phyloP scores from a whole-genome alignment of 2,329 filamentous ascomycete genomes.

The Neocatenulostroma microsporum region DNA sequence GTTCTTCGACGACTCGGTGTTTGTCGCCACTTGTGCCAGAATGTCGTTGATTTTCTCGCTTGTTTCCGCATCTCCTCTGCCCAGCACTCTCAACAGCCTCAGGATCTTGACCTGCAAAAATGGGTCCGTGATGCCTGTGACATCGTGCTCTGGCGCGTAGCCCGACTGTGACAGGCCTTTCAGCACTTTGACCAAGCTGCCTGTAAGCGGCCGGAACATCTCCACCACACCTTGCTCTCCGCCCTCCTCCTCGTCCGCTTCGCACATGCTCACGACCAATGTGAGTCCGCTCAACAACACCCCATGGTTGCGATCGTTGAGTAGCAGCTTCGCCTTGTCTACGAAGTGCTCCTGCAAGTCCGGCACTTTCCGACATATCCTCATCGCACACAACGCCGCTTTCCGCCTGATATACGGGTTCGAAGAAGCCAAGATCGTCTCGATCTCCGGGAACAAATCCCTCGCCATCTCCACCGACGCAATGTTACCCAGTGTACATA shows the following conservation, averaged over 20 bases:
- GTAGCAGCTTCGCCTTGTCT: constrained; percentile 80
- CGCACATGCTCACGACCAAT: constrained; percentile 82
- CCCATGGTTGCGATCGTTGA: constrained; percentile 92
- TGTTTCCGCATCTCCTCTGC: constrained; percentile 73
- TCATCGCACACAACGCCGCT: constrained; percentile 96
- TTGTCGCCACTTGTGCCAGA: constrained; percentile 82
- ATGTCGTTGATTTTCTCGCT: constrained; percentile 99
- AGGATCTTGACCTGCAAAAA: constrained; percentile 97
- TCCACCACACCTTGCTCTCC: constrained; percentile 86
- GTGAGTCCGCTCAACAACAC: constrained; percentile 90
- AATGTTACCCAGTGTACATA: constrained; percentile 95
- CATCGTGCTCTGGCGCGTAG: constrained; percentile 95
- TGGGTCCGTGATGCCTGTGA: constrained; percentile 94
- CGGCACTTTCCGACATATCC: constrained; percentile 95
- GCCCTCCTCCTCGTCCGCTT: constrained; percentile 86
- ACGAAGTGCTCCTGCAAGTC: constrained; percentile 95
- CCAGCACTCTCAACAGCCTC: constrained; percentile 74
- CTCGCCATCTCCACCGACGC: constrained; percentile 97
- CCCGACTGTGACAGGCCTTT: constrained; percentile 91
- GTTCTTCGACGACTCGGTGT: constrained; percentile 96
- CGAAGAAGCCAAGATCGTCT: constrained; percentile 79
- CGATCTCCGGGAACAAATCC: constrained; percentile 93
- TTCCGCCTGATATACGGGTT: constrained; percentile 99
- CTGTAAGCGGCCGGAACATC: constrained; percentile 81
- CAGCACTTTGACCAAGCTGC: constrained; percentile 76